phyloP scores from a whole-genome alignment of 192 early-diverging fungal species.

The Coemansia sp. region DNA sequence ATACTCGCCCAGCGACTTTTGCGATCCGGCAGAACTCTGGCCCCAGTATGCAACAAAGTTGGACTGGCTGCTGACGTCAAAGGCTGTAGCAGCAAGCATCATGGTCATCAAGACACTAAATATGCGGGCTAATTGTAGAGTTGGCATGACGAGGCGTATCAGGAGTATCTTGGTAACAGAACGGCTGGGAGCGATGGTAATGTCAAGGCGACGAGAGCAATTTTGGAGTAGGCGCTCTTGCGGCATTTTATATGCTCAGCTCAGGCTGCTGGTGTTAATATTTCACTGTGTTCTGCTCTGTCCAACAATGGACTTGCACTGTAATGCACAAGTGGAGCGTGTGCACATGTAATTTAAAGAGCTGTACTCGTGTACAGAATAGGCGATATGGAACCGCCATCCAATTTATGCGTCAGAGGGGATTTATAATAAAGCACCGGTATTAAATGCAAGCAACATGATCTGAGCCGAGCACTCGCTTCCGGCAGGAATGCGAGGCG shows the following conservation, averaged over 20 bases:
- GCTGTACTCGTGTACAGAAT: background rate
- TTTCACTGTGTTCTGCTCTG: background rate
- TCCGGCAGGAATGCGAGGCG: background rate
- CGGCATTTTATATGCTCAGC: background rate
- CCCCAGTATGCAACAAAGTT: conserved; percentile 56
- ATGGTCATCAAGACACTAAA: conserved; percentile 3
- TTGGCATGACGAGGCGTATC: background rate
- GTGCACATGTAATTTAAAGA: conserved; percentile 1
- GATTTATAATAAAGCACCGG: conserved; percentile 6
- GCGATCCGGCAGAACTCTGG: conserved; percentile 50
- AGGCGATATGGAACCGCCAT: background rate
- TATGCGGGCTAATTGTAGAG: background rate
- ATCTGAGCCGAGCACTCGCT: background rate
- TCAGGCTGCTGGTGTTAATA: background rate
- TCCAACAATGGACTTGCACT: background rate
- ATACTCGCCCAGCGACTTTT: conserved; percentile 55
- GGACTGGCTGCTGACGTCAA: conserved; percentile 31
- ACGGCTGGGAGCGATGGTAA: background rate
- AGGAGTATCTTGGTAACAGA: background rate
- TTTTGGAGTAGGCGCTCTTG: background rate
- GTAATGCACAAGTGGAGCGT: background rate
- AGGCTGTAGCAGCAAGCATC: conserved; percentile 4
- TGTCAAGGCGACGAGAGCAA: background rate
- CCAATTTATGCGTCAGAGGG: conserved; percentile 17
- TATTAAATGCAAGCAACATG: conserved; percentile 15